These are phyloP conservation scores for Colletotrichum lupini DNA, from an alignment of 2,329 filamentous ascomycete species.

Conservation along the genomic window DNA sequence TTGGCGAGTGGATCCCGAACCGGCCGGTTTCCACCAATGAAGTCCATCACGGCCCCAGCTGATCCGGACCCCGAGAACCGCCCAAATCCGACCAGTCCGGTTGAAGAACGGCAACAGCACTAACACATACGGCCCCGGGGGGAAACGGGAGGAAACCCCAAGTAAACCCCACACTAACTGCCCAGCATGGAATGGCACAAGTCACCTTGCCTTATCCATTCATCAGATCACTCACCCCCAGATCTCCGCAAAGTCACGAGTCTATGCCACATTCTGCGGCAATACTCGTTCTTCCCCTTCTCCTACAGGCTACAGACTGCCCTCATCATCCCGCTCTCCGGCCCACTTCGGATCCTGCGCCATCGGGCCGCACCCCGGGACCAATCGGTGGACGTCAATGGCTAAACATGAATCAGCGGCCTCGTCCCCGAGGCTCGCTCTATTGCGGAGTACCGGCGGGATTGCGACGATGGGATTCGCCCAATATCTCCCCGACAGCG, in stretches of 20 bases:
- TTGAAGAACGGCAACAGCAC: not conserved
- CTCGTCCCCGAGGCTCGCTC: constrained; percentile 25
- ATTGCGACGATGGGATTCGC: constrained; percentile 27
- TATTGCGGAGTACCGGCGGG: constrained; percentile 32
- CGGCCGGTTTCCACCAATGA: constrained; percentile 30
- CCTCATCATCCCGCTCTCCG: not conserved
- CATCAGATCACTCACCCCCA: constrained; percentile 5
- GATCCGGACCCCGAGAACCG: constrained; percentile 34
- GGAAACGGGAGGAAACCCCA: constrained; percentile 10
- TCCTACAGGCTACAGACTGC: not conserved
- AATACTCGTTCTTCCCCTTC: not conserved
- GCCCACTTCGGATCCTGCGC: constrained; percentile 16
- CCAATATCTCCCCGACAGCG: constrained; percentile 13
- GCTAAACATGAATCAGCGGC: constrained; percentile 32
- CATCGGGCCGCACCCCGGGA: constrained; percentile 16
- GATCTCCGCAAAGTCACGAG: constrained; percentile 25
- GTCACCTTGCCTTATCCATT: too few species aligned
- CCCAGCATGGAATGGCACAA: not conserved
- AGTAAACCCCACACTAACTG: constrained; percentile 13
- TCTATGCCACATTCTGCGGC: not conserved
- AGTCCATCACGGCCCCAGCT: constrained; percentile 13
- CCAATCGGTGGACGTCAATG: constrained; percentile 28
- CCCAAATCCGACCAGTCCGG: constrained; percentile 26
- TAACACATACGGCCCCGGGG: constrained; percentile 6
- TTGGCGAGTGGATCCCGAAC: constrained; percentile 11